These are phyloP conservation scores for Yamadazyma sp. DNA, from an alignment of 805 yeast genomes.

Conservation along the genomic window DNA sequence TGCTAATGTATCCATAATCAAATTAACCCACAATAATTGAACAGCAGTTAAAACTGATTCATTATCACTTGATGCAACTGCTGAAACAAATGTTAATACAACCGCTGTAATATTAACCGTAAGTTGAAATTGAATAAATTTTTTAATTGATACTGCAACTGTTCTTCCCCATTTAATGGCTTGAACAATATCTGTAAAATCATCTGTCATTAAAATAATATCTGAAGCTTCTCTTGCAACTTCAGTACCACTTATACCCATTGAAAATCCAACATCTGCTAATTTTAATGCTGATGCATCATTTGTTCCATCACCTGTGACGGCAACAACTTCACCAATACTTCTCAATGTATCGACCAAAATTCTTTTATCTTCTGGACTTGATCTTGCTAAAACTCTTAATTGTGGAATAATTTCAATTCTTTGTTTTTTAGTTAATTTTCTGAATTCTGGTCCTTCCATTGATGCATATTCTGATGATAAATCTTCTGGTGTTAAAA, in stretches of 20 bases:
- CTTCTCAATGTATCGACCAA: slow-evolving; percentile 77
- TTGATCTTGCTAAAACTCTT: slow-evolving; percentile 86
- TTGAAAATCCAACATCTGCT: slow-evolving; percentile 97
- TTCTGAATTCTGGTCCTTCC: slow-evolving; percentile 92
- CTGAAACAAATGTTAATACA: slow-evolving; percentile 85
- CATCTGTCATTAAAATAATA: slow-evolving; percentile 89
- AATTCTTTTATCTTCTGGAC: slow-evolving; percentile 91
- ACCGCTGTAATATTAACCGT: slow-evolving; percentile 98
- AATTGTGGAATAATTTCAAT: slow-evolving; percentile 63
- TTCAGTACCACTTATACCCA: slow-evolving; percentile 98
- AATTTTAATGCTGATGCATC: slow-evolving; percentile 97
- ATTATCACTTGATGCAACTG: slow-evolving; percentile 79
- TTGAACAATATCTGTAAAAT: slow-evolving; percentile 89
- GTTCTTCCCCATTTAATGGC: slow-evolving; percentile 99
- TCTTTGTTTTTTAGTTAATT: slow-evolving; percentile 56
- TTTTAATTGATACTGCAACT: slow-evolving; percentile 89
- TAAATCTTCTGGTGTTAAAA: slow-evolving; percentile 51
- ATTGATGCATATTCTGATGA: slow-evolving; percentile 60
- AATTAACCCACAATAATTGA: slow-evolving; percentile 93
- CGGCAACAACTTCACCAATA: slow-evolving; percentile 93
- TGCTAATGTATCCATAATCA: slow-evolving; percentile 97
- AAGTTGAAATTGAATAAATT: slow-evolving; percentile 93
- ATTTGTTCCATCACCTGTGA: slow-evolving; percentile 98
- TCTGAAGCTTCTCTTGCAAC: slow-evolving; percentile 98
- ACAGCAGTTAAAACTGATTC: slow-evolving; percentile 93